These are phyloP conservation scores for Paraphoma sp. DNA, from an alignment of 2,329 filamentous ascomycete species.

Conservation along the genomic window DNA sequence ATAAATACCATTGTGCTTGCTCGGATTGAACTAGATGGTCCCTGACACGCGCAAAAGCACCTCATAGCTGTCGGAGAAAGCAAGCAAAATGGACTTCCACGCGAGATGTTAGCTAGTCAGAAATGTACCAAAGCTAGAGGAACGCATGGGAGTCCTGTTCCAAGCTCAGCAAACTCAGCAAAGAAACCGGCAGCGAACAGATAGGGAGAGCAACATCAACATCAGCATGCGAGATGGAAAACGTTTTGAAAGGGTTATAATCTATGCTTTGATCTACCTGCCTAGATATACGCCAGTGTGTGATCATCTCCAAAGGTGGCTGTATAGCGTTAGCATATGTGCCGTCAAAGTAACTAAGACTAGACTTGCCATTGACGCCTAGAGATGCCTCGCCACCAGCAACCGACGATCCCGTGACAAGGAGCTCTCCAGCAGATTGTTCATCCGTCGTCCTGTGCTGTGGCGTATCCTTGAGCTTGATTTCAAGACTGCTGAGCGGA, in stretches of 20 bases:
- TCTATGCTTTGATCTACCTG: neutral
- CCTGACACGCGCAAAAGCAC: too few relatives aligned
- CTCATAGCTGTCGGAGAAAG: too few relatives aligned
- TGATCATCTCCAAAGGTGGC: conserved; percentile 75
- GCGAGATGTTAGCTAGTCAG: too few relatives aligned
- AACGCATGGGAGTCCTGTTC: too few relatives aligned
- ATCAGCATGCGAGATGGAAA: neutral
- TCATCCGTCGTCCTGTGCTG: conserved; percentile 69
- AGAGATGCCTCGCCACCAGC: conserved; percentile 70
- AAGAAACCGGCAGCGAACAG: too few relatives aligned
- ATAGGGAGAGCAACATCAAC: too few relatives aligned
- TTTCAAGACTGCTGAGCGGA: conserved; percentile 79
- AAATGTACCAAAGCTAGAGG: too few relatives aligned
- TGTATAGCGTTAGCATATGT: conserved; percentile 18
- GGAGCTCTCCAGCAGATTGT: conserved; percentile 62
- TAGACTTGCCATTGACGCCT: conserved; percentile 57
- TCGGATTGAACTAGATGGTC: too few relatives aligned
- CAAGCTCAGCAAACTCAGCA: too few relatives aligned
- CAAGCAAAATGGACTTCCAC: too few relatives aligned
- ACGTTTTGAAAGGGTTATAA: neutral
- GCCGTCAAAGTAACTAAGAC: neutral
- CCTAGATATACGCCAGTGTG: conserved; percentile 65
- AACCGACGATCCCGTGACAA: conserved; percentile 76
- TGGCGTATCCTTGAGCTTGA: conserved; percentile 71
- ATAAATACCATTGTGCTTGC: too few relatives aligned